phyloP scores from a whole-genome alignment of 2,329 filamentous ascomycete species.

The Penicillium digitatum region DNA sequence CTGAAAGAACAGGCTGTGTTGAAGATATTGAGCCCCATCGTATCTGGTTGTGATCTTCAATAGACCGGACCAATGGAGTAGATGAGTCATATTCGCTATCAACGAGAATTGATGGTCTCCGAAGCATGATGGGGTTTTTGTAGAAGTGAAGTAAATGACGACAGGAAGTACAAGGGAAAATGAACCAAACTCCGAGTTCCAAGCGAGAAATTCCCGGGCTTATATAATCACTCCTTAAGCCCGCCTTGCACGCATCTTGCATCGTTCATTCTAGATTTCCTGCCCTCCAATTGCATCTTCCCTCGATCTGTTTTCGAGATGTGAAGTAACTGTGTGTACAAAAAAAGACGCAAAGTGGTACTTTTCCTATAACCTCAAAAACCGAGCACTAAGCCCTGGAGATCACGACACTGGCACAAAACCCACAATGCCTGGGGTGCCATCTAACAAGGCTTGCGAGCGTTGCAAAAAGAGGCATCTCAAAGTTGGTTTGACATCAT shows the following conservation, averaged over 20 bases:
- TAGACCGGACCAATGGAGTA: neutral
- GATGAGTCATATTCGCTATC: neutral
- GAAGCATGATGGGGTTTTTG: slow-evolving; percentile 1
- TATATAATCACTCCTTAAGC: neutral
- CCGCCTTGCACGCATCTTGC: neutral
- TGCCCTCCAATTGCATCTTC: neutral
- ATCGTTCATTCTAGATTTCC: slow-evolving; percentile 1
- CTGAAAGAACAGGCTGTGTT: slow-evolving; percentile 12
- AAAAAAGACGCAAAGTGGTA: neutral
- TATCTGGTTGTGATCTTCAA: slow-evolving; percentile 8
- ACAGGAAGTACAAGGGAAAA: slow-evolving; percentile 6
- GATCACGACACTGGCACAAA: neutral
- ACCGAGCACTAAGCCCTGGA: neutral
- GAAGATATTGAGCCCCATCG: slow-evolving; percentile 7
- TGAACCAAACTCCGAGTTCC: neutral
- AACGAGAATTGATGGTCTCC: neutral
- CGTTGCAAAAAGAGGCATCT: slow-evolving; percentile 40
- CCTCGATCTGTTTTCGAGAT: neutral
- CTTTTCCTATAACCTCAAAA: neutral
- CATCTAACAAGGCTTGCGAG: slow-evolving; percentile 40
- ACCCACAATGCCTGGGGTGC: slow-evolving; percentile 36
- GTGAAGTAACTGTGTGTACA: neutral
- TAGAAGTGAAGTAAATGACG: slow-evolving; percentile 4
- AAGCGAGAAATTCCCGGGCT: neutral
- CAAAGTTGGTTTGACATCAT: slow-evolving; percentile 27